Base-by-base conservation (phyloP, 2,329 filamentous ascomycete genomes). In the Colletotrichum simmondsii region DNA sequence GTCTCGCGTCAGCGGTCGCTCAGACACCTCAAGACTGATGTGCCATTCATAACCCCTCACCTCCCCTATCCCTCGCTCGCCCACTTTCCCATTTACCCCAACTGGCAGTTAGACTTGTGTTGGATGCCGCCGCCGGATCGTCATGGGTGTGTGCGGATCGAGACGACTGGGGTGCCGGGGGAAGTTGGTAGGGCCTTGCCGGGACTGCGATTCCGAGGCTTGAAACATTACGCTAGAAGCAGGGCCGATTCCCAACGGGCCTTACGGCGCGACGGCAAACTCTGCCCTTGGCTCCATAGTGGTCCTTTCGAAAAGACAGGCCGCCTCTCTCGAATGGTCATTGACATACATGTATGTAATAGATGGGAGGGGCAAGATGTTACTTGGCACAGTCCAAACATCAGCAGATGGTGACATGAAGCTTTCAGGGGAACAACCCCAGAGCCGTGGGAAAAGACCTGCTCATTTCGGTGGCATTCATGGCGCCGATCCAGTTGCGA, bases 21-120 rank as follows among this genome's bases (percentile, higher is more conserved):
- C 54, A 19, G 16, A n/a, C 30, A 49, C 26, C 30, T 16, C 12
- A 22, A 28, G 16, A 52, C 26, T 49, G 37, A 8, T 42, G 37
- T 42, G 22, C 24, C 16, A 52, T 19, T 62, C 59, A 30, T 7
- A 28, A 30, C 59, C 37, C 59, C 26, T 49, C 24, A 22, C 37
- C 26, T 49, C 24, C 8, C 42, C 42, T 16, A 5, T 7, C 59
- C 37, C 59, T 42, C 26, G 37, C 26, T 11, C n/a, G 24, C 19
- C 37, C 42, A 49, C 59, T 49, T 62, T 49, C 19, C 59, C 59
- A 61, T 49, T 49, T 61, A 61, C 37, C 37, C 59, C 59, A 42
- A 61, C 19, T 42, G 35, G 37, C 24, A 61, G 59, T n/a, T 61
- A 24, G 16, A 26, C 37, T 16, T 10, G 14, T 12, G 5, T 14